Evolutionary conservation across 768 basidiomycete species (phyloP).

Genomic region (Tulasnella calospora): DNA sequence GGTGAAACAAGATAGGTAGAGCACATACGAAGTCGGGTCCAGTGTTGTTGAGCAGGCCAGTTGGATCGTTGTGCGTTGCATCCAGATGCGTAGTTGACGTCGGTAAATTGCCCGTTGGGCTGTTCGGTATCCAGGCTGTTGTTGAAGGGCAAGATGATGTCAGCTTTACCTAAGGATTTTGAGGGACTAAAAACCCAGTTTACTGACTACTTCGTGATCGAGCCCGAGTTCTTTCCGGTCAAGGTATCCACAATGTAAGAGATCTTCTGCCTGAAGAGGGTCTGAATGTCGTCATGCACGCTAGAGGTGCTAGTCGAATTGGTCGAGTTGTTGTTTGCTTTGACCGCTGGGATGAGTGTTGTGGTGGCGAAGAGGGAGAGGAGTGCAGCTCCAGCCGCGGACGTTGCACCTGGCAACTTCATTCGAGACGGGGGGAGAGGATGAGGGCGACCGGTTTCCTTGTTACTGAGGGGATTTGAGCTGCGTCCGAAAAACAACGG

Average conservation of each 20-base stretch:
- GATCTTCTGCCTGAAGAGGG: not conserved
- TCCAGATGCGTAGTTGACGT: constrained; percentile 59
- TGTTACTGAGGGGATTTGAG: not conserved
- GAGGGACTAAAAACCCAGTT: not conserved
- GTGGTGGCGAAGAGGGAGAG: not conserved
- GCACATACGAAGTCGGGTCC: constrained; percentile 21
- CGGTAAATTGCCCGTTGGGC: constrained; percentile 33
- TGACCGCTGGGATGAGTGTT: not conserved
- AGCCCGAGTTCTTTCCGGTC: not conserved
- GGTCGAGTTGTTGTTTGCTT: not conserved
- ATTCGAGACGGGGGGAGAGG: not conserved
- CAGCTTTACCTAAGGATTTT: not conserved
- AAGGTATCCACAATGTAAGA: not conserved
- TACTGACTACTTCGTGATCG: not conserved
- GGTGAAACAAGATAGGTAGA: not conserved
- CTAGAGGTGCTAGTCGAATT: not conserved
- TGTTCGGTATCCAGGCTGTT: constrained; percentile 25
- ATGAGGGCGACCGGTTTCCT: not conserved
- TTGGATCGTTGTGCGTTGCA: constrained; percentile 59
- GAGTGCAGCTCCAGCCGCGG: not conserved
- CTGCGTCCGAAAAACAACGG: not conserved
- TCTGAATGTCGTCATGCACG: not conserved
- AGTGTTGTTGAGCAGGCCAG: constrained; percentile 55
- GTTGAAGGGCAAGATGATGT: not conserved
- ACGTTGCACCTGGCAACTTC: constrained; percentile 3